Base-by-base conservation (phyloP, 768 basidiomycete genomes). In the Pisolithus marmoratus region DNA sequence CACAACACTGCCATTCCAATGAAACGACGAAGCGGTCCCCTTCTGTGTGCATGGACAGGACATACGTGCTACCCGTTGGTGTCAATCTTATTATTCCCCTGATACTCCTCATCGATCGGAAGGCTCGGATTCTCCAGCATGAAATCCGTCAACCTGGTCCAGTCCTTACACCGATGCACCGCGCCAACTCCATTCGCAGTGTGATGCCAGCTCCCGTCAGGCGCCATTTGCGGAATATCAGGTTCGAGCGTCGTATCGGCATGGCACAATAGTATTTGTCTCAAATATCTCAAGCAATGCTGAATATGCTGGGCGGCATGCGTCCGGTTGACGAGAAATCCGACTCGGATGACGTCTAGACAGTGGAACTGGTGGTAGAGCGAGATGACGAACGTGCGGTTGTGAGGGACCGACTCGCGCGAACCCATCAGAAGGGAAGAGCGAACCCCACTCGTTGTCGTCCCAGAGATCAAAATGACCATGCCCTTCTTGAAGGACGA, bases 291-390 rank as follows among this genome's bases (percentile, higher is more conserved):
- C 47, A 73, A 54, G 55, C 72, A 73, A 38, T 73, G 73, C 22
- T 68, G 57, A 12, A 67, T 63, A 47, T 75, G 72, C 42, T 59
- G 52, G n/a, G 53, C 56, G 22, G 60, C 48, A 19, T 63, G 59
- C 15, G 56, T 60, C 12, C 55, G 54, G 38, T 60, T 61, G 31
- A 59, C 54, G 46, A 68, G 45, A 38, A 63, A 59, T 17, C 63
- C 64, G 2, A 54, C 62, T 15, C 72, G 69, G 19, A 72, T 70
- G 47, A 66, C 54, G 44, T 72, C 67, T 14, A 79, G 57, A 49
- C 77, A 79, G 54, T 79, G 78, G 17, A 76, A 67, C 54, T 80
- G 71, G 59, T 80, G 78, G 63, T 73, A 77, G 56, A 77, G 70
- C 29, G 71, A 65, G 20, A 61, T 59, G 15, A 57, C 67, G 47